Percentiles rank a stretch among this genome's conserved stretches.
Evolutionary conservation across 805 yeast genomes (phyloP).

Genomic region (Monosporozyma aerobia): DNA sequence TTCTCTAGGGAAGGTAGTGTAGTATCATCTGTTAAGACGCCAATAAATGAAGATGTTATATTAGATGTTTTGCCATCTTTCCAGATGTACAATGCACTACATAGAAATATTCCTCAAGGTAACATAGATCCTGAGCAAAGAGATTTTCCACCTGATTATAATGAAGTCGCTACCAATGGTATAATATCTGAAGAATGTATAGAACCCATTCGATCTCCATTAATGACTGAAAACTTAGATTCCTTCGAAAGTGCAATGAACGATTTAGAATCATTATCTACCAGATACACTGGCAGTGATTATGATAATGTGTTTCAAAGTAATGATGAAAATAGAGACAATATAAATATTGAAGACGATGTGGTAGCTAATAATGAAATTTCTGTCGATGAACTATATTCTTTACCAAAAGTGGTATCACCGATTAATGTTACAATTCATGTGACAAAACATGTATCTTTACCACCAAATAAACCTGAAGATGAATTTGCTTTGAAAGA

Average conservation of each 20-base stretch:
- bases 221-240: not conserved
- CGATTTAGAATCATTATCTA: conserved; percentile 1
- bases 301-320: not conserved
- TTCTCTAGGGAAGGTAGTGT: conserved; percentile 1
- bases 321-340: not conserved
- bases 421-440: conserved; percentile 18
- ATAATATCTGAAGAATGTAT: conserved; percentile 1
- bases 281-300: not conserved
- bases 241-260: not conserved
- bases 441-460: conserved; percentile 15
- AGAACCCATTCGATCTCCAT: not conserved
- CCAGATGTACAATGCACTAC: conserved; percentile 22
- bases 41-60: conserved; percentile 6
- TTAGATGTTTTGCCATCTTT: conserved; percentile 22
- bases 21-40: not conserved
- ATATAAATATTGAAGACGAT: conserved; percentile 8
- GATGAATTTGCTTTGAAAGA: conserved; percentile 33
- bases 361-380: conserved; percentile 9
- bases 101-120: conserved; percentile 20
- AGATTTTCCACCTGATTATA: conserved; percentile 14
- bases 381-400: conserved; percentile 18
- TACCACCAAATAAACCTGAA: conserved; percentile 16
- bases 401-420: conserved; percentile 14
- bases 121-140: conserved; percentile 14
- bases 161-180: conserved; percentile 2